Evolutionary conservation across 345 rosid species (phyloP), one percentile per base, ranked within the genome.

Genomic region (Luvunga scandens): DNA sequence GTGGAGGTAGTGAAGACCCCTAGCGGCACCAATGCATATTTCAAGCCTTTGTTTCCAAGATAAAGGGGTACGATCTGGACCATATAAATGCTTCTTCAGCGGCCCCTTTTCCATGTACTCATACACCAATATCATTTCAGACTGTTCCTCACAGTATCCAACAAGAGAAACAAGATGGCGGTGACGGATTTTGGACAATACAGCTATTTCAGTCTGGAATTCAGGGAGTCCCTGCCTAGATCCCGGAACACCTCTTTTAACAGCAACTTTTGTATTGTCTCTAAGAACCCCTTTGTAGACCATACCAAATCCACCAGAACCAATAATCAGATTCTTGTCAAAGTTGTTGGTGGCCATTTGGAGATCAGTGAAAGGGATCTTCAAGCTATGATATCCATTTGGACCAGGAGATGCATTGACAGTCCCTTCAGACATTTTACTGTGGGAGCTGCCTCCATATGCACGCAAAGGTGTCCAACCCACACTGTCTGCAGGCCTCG

Each of bases 21-120:
- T 90, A 0, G 98, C 99, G 12, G 99, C 93, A 57, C 94, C 97
- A 71, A 95, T 92, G 80, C 99, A 93, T 38, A 95, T 88, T 65
- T 91, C 93, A 53, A 95, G 97, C 81, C 99, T 88, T 66, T 90
- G 96, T 85, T 96, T 96, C 99, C 99, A 96, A 9, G 98, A 82
- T 73, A 96, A 71, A 64, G 92, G 92, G 7, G 86, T 87, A 56
- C 87, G 78, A 31, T 77, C 82, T 0, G 92, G 85, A 67, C 98
- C 93, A 48, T 96, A 94, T 64, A 96, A 84, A 80, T 96, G 97
- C 61, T 84, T 87, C 80, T 92, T 96, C 84, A 96, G 83, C 1
- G 99, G 95, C 34, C 98, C 99, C 66, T 91, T 89, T 56, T 95
- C 99, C 98, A 95, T 91, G 81, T 92, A 95, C 85, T 95, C 99